Evolutionary conservation across 2,329 filamentous ascomycete species (phyloP), one percentile per base, ranked within the genome.

Genomic region (Xylariomycetidae sp.): DNA sequence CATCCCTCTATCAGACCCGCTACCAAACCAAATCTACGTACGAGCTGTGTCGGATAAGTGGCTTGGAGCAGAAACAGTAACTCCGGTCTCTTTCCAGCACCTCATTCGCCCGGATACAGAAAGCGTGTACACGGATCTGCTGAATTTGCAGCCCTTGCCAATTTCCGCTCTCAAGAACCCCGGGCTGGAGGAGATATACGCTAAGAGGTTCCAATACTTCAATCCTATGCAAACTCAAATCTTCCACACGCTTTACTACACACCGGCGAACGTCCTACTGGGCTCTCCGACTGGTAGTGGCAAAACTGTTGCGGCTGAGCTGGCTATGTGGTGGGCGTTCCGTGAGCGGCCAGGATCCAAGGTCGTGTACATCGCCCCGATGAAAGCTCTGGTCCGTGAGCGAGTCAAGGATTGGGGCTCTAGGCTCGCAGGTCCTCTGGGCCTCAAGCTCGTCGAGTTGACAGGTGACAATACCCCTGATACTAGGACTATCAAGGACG

Each of bases 251-350:
- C 74, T 98, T 20, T 98, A 98, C 47, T 84, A 97, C 56, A 96
- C 92, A 0, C 63, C 85, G 6, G 83, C 86, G 28, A 98, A 98
- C 54, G 89, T 98, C 4, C 74, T 98, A 3, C 74, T 98, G 7
- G 92, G 94, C 6, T 97, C 92, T 3, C 94, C 92, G 0, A 98
- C 94, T 0, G 92, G 92, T 37, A 95, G 88, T 70, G 92, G 92
- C 38, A 98, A 98, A 69, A 98, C 94, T 1, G 85, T 98, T 25
- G 92, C 94, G 13, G 88, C 86, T 30, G 92, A 98, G 57, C 66
- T 98, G 41, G 89, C 94, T 16, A 97, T 98, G 90, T 98, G 94
- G 94, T 96, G 89, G 88, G 90, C 92, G 3, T 97, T 98, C 64
- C 80, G 89, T 11, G 89, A 96, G 56, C 83, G 84, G 31, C 92